Percentiles rank a stretch among this genome's conserved stretches.
Evolutionary conservation across 495 filamentous ascomycete genomes (phyloP).

Genomic region (Penicillium coffeae): DNA sequence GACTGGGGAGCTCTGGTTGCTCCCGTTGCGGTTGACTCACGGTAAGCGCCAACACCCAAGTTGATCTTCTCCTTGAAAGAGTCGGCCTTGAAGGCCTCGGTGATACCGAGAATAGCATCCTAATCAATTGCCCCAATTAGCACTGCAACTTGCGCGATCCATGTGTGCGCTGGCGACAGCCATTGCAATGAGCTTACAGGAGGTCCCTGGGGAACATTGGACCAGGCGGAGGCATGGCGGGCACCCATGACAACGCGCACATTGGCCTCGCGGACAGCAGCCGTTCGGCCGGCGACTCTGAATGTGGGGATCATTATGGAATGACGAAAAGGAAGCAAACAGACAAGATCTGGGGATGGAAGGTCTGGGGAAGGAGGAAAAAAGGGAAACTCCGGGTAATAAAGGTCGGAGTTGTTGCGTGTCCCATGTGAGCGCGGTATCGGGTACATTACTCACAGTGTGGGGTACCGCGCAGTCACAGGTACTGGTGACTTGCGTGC

Average conservation of each 20-base stretch:
- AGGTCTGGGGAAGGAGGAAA: conserved; percentile 15
- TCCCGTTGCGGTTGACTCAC: conserved; percentile 26
- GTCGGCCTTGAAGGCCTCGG: conserved; percentile 98
- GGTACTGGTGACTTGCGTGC: conserved; percentile 18
- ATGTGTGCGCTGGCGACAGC: background rate
- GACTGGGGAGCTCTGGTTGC: background rate
- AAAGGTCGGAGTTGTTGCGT: conserved; percentile 34
- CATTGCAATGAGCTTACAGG: conserved; percentile 61
- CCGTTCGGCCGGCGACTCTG: conserved; percentile 53
- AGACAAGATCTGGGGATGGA: conserved; percentile 9
- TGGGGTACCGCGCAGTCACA: background rate
- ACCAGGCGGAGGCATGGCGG: conserved; percentile 78
- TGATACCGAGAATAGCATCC: conserved; percentile 92
- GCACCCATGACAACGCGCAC: conserved; percentile 49
- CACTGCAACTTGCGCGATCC: conserved; percentile 7
- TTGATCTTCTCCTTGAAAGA: conserved; percentile 92
- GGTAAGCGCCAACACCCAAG: conserved; percentile 66
- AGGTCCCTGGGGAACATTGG: conserved; percentile 86
- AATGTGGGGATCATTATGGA: conserved; percentile 53
- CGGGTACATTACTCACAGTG: conserved; percentile 19
- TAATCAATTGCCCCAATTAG: conserved; percentile 32
- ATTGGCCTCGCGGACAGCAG: conserved; percentile 44
- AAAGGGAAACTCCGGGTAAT: conserved; percentile 22
- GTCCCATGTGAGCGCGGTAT: conserved; percentile 37
- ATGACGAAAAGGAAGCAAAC: conserved; percentile 8